Conservation (phyloP, 129 eudicot species). For the Centella asiatica region DNA sequence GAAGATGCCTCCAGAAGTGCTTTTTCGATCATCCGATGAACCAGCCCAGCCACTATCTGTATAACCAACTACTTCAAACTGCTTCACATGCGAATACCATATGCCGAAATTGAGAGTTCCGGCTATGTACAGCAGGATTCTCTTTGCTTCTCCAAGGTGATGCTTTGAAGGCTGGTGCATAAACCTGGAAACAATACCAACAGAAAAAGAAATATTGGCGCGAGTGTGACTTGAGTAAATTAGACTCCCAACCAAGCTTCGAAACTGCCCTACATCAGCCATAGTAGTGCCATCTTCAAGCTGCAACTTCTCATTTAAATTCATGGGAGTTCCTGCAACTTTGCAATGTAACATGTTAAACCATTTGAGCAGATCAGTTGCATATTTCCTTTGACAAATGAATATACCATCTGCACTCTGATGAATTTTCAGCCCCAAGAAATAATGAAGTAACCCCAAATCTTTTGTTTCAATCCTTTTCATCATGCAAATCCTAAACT, state of each 20-base stretch:
- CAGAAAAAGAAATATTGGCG: background rate
- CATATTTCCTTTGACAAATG: conserved; percentile 5
- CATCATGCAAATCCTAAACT: too few species aligned
- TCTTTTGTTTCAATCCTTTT: too few species aligned
- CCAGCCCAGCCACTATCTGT: conserved; percentile 15
- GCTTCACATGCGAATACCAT: background rate
- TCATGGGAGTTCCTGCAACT: background rate
- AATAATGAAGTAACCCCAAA: too few species aligned
- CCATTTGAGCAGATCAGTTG: background rate
- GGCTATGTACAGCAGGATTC: background rate
- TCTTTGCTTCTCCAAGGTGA: conserved; percentile 6
- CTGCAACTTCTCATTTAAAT: conserved; percentile 5
- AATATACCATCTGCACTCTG: conserved; percentile 4
- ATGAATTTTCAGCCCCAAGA: too few species aligned
- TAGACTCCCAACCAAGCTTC: conserved; percentile 5
- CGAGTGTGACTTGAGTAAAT: background rate
- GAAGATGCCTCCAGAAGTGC: background rate
- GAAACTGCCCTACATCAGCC: background rate
- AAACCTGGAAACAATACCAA: conserved; percentile 4
- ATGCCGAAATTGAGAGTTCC: conserved; percentile 1
- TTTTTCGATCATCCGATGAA: conserved; percentile 5
- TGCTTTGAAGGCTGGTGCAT: background rate
- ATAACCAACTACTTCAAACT: background rate
- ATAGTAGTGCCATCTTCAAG: background rate
- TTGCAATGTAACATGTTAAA: background rate